Evolutionary conservation across 345 rosid genomes (phyloP), one percentile per base, ranked within the genome.

Genomic region (Lepidium didymum): DNA sequence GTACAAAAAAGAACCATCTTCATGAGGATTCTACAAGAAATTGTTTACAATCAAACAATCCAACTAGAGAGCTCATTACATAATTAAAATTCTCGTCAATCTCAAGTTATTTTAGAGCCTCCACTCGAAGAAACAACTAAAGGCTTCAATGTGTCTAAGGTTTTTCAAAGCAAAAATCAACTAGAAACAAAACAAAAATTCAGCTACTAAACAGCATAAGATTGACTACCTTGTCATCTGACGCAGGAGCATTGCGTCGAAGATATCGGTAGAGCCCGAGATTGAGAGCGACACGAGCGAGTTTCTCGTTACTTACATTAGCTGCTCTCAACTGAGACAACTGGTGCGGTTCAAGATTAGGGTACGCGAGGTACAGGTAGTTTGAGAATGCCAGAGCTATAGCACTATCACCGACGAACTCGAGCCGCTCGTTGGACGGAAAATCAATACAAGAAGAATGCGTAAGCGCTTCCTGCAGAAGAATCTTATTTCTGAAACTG

Each of bases 391-490:
- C 95, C 5, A 82, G 67, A 6, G 80, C 80, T 8, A 87, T 58
- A 7, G 76, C 88, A 6, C 94, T 80, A 62, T 92, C 96, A 3
- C 98, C 96, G 15, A 92, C 21, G 70, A 86, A 92, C 82, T 92
- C 98, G 7, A 92, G 89, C 38, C 92, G 81, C 65, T 89, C 79
- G 66, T 89, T 86, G n/a, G 84, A 75, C 2, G 74, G 42, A 10
- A 81, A 64, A 10, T 70, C 83, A 1, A 51, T 1, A 58, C 4
- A 64, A 10, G 98, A 89, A 0, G 92, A 46, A 79, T 89, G 96
- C 4, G 96, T 89, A 21, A 92, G 66, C 0, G 98, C 95, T 49
- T 87, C 85, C 53, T 82, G 79, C 0, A 92, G 79, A 7, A 86
- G 89, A 12, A 18, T 27, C 61, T 75, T 83, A 78, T 82, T 18